Conservation (phyloP, 306 rosid genomes). For the Delonix regia region DNA sequence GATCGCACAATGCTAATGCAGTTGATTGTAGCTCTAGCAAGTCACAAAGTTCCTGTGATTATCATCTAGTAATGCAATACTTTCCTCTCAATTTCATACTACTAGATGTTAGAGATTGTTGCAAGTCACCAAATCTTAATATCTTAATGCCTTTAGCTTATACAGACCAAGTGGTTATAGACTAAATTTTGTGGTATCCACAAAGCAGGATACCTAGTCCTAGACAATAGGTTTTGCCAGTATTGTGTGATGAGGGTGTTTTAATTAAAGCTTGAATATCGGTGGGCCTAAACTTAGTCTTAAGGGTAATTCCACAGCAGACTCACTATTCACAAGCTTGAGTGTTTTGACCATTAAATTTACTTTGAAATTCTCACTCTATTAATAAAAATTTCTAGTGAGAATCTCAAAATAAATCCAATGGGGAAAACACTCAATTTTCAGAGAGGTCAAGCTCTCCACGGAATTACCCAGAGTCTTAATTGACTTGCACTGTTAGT, state of each 20-base stretch:
- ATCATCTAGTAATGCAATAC: slow-evolving; percentile 66
- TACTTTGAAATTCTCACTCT: background rate
- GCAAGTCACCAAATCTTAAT: background rate
- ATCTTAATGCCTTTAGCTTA: background rate
- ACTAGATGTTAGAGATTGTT: background rate
- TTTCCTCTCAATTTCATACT: background rate
- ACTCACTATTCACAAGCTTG: background rate
- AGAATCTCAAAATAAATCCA: background rate
- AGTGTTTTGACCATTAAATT: background rate
- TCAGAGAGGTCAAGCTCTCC: too few relatives aligned
- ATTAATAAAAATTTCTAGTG: too few relatives aligned
- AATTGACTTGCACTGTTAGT: background rate
- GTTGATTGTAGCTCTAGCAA: slow-evolving; percentile 44
- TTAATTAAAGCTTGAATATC: background rate
- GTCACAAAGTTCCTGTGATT: slow-evolving; percentile 47
- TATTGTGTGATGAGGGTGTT: background rate
- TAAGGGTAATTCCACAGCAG: background rate
- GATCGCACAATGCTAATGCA: slow-evolving; percentile 36
- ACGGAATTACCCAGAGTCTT: background rate
- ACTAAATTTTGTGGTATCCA: background rate
- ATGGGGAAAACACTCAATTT: background rate
- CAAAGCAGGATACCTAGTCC: background rate
- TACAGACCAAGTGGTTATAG: slow-evolving; percentile 14
- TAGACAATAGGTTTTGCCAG: background rate
- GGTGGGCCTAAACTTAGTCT: background rate